Evolutionary conservation across 164 flowering plant genomes (phyloP).

Genomic region (Vitis rupestris): DNA sequence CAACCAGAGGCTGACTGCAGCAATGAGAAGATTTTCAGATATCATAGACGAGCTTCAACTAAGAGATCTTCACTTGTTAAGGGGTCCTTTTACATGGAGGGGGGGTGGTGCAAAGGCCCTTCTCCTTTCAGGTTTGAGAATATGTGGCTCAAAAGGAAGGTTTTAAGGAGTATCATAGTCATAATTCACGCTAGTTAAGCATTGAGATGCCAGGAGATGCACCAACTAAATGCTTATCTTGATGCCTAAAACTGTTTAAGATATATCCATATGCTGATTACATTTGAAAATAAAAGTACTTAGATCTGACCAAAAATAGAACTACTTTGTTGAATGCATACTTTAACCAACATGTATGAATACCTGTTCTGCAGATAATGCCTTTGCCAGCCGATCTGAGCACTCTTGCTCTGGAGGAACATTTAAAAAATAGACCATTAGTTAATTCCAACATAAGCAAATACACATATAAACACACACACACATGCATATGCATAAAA

Average conservation of each 20-base stretch:
- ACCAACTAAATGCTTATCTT: neutral
- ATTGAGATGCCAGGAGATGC: neutral
- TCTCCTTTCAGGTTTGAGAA: no score
- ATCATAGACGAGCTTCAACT: no score
- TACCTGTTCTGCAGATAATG: slow-evolving; percentile 57
- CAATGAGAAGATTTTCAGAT: no score
- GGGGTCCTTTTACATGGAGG: no score
- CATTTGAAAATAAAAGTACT: no score
- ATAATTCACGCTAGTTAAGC: neutral
- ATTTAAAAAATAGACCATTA: slow-evolving; percentile 10
- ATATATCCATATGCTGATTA: no score
- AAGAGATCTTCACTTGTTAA: no score
- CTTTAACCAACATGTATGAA: slow-evolving; percentile 5
- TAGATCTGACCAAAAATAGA: neutral
- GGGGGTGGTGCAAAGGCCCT: no score
- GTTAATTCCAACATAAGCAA: slow-evolving; percentile 5
- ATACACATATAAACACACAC: neutral
- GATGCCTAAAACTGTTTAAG: no score
- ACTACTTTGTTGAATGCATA: neutral
- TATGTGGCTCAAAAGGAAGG: no score
- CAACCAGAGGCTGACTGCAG: no score
- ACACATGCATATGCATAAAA: no score
- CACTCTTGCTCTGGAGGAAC: slow-evolving; percentile 45
- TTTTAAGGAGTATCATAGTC: neutral
- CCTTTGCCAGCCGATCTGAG: slow-evolving; percentile 33